Evolutionary conservation across 2,329 filamentous ascomycete species (phyloP).

Genomic region (Neobulgaria alba): DNA sequence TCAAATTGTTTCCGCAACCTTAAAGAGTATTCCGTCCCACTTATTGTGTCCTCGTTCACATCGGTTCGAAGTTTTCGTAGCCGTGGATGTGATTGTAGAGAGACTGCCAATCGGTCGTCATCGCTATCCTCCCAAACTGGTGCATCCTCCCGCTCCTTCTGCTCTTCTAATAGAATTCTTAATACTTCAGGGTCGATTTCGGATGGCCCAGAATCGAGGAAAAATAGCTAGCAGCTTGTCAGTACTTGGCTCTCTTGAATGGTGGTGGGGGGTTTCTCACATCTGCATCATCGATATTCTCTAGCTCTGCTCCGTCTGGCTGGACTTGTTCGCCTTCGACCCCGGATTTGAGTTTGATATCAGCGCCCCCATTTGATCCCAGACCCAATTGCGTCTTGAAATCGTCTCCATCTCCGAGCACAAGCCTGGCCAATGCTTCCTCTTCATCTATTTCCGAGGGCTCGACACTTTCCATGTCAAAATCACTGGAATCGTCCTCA

Average conservation of each 20-base stretch:
- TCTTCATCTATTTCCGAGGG: constrained; percentile 69
- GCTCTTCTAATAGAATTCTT: constrained; percentile 10
- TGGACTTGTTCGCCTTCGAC: constrained; percentile 9
- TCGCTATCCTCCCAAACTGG: constrained; percentile 92
- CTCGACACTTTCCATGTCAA: constrained; percentile 26
- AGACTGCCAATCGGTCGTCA: constrained; percentile 79
- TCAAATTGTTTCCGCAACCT: constrained; percentile 72
- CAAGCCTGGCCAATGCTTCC: constrained; percentile 75
- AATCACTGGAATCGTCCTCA: constrained; percentile 5
- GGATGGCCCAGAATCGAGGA: constrained; percentile 30
- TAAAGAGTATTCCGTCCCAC: constrained; percentile 74
- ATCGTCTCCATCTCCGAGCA: constrained; percentile 79
- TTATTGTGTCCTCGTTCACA: constrained; percentile 79
- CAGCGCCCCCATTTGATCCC: too few species aligned
- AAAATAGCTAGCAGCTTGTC: constrained; percentile 28
- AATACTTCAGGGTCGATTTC: constrained; percentile 16
- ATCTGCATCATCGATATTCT: constrained; percentile 60
- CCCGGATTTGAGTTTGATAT: constrained; percentile 31
- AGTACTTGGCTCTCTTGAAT: constrained; percentile 3
- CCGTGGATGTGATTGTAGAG: constrained; percentile 65
- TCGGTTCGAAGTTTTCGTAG: constrained; percentile 75
- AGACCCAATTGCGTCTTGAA: constrained; percentile 71
- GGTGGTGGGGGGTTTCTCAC: constrained; percentile 13
- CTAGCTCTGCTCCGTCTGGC: neutral
- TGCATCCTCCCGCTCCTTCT: constrained; percentile 34